phyloP scores from a whole-genome alignment of 1,284 basidiomycete species.

The Rhodotorula sp. region DNA sequence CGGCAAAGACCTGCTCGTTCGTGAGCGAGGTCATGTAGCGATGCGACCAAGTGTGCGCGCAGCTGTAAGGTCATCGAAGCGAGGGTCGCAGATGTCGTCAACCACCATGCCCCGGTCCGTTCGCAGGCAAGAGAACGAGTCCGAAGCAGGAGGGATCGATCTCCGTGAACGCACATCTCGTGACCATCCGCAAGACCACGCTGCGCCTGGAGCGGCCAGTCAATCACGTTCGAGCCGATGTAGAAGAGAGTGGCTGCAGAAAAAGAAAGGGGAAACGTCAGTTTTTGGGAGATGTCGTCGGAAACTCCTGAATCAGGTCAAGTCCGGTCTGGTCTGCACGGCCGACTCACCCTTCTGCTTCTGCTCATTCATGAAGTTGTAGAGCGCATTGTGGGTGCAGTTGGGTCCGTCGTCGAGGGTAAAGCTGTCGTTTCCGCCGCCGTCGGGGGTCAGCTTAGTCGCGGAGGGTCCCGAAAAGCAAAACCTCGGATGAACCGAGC shows the following conservation, averaged over 20 bases:
- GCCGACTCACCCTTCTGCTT: constrained; percentile 51
- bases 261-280: not conserved
- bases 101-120: not conserved
- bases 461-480: accelerated
- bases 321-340: too few relatives aligned
- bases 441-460: not conserved
- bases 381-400: constrained; percentile 55
- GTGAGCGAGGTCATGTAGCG: constrained; percentile 53
- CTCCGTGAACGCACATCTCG: constrained; percentile 40
- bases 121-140: not conserved
- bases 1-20: constrained; percentile 57
- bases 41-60: constrained; percentile 35
- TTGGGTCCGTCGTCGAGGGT: constrained; percentile 57
- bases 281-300: not conserved
- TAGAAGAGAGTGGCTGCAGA: constrained; percentile 50
- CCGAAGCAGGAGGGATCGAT: not conserved
- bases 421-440: constrained; percentile 30
- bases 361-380: constrained; percentile 54
- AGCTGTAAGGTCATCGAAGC: not conserved
- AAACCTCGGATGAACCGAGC: not conserved
- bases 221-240: constrained; percentile 55
- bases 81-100: too few relatives aligned
- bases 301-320: not conserved
- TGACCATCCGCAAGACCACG: constrained; percentile 53
- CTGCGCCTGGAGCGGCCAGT: constrained; percentile 58